Base-by-base conservation (phyloP, 148 eudicot genomes). In the Persicaria maculosa region DNA sequence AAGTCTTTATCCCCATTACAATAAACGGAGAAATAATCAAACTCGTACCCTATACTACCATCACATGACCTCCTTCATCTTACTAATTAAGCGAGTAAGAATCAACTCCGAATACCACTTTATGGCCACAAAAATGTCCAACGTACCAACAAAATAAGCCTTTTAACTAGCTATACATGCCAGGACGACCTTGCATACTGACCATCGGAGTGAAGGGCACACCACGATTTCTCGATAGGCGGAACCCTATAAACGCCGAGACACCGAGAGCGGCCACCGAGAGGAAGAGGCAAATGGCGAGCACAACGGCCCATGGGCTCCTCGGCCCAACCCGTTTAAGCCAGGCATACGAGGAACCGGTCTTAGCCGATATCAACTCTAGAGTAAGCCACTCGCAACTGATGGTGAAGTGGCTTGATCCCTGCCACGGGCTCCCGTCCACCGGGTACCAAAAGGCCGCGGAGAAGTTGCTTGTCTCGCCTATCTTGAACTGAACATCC, bases 381-480 rank as follows among this genome's bases (percentile, higher is more conserved):
- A 93, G 44, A 0, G 82, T 84, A 72, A 90, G 85, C 97, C 97
- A 93, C 48, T 90, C 93, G 79, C 96, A 93, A 82, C 90, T 81
- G 15, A 88, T 81, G 0, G 93, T 83, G 57, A 86, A 93, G 79
- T 93, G 97, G 43, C 82, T 87, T 3, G 90, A 82, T 17, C 91
- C 88, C 62, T 81, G 87, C 97, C 97, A 90, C 50, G 96, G 93
- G 20, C 84, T 88, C 20, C 93, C 93, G 54, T 87, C 91, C 22
- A 72, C 82, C 11, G 97, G 97, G 20, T 90, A 93, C 97, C 97
- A 93, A 77, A 93, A 90, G 8, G 97, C 96, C 10, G 83, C 93
- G 15, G 97, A 90, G 77, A 93, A 93, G 53, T 88, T 93, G 86
- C 88, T 90, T 15, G 83, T 45, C 73, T 84, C 87, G 55, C 96